These are phyloP conservation scores for Lomentospora prolificans DNA, from an alignment of 2,329 filamentous ascomycete species.

Conservation along the genomic window DNA sequence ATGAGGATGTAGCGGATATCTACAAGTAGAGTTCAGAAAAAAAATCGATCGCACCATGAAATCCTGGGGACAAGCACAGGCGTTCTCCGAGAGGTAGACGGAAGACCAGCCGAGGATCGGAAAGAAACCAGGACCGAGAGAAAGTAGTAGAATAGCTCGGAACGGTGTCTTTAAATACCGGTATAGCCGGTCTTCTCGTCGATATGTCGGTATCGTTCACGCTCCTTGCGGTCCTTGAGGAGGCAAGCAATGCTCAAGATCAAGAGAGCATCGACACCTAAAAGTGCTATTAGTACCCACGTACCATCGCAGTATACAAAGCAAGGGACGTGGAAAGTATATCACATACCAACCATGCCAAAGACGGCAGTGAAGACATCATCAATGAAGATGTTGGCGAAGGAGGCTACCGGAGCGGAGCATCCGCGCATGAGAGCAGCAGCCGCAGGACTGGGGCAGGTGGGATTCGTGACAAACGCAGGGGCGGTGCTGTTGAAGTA, in stretches of 20 bases:
- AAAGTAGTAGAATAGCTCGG: background rate
- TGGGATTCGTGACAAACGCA: slow-evolving; percentile 58
- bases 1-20: background rate
- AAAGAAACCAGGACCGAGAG: background rate
- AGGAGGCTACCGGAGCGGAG: slow-evolving; percentile 54
- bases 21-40: background rate
- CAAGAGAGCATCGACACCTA: slow-evolving; percentile 55
- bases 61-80: background rate
- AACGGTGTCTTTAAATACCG: slow-evolving; percentile 34
- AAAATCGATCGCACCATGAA: background rate
- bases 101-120: background rate
- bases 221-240: slow-evolving; percentile 71
- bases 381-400: slow-evolving; percentile 63
- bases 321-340: background rate
- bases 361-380: slow-evolving; percentile 71
- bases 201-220: slow-evolving; percentile 67
- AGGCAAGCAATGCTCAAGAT: slow-evolving; percentile 65
- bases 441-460: slow-evolving; percentile 59
- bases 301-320: background rate
- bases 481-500: slow-evolving; percentile 64
- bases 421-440: slow-evolving; percentile 64
- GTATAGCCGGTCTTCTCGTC: slow-evolving; percentile 62
- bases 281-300: background rate
- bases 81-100: background rate
- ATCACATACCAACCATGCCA: slow-evolving; percentile 57